Evolutionary conservation across 208 protist species (phyloP).

Genomic region (Trypanosoma theileri): DNA sequence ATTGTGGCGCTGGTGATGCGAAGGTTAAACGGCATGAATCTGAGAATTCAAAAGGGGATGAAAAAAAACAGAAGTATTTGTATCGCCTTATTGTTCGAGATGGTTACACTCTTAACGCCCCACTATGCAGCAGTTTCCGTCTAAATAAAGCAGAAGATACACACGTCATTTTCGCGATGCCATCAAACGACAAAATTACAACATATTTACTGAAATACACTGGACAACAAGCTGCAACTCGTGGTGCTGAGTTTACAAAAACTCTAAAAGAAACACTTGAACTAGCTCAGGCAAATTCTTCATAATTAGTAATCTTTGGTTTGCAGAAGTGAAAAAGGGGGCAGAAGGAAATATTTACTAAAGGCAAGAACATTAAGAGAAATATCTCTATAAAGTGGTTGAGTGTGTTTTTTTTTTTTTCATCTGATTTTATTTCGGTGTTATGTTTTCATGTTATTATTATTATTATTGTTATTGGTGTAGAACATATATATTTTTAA

Average conservation of each 20-base stretch:
- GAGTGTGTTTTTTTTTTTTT: too few relatives aligned
- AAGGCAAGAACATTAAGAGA: too few relatives aligned
- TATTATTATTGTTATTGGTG: too few relatives aligned
- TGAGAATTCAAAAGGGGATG: slow-evolving; percentile 18
- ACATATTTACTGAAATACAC: slow-evolving; percentile 78
- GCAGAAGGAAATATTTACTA: background rate
- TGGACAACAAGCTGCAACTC: slow-evolving; percentile 45
- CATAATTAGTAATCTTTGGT: background rate
- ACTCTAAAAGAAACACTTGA: slow-evolving; percentile 38
- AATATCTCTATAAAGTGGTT: too few relatives aligned
- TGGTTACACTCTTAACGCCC: slow-evolving; percentile 75
- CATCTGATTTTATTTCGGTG: too few relatives aligned
- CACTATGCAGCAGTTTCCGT: slow-evolving; percentile 47
- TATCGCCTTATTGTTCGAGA: slow-evolving; percentile 82
- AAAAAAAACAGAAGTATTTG: slow-evolving; percentile 21
- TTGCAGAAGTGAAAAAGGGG: background rate
- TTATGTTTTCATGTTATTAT: too few relatives aligned
- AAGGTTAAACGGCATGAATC: slow-evolving; percentile 50
- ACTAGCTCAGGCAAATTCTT: slow-evolving; percentile 21
- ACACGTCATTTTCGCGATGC: slow-evolving; percentile 56
- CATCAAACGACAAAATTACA: slow-evolving; percentile 27
- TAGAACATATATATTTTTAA: too few relatives aligned
- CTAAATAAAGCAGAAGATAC: slow-evolving; percentile 49
- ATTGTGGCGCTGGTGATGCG: slow-evolving; percentile 69
- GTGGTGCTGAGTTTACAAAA: slow-evolving; percentile 53